Evolutionary conservation across 768 basidiomycete genomes (phyloP).

Genomic region (Sarcodon sp.): DNA sequence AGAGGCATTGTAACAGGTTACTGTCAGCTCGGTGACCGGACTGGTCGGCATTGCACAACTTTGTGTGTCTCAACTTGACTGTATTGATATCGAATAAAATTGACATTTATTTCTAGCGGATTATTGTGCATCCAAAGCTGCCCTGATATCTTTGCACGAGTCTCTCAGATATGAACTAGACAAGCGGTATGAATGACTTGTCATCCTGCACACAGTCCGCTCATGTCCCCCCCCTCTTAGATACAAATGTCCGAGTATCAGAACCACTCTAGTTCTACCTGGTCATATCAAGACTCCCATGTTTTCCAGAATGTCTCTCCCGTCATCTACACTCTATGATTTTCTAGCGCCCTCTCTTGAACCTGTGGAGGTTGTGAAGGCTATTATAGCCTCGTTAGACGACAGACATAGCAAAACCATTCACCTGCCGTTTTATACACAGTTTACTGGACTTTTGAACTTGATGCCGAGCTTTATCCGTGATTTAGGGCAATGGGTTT

Average conservation of each 20-base stretch:
- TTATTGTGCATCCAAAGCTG: conserved; percentile 89
- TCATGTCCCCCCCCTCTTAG: conserved; percentile 12
- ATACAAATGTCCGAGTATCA: conserved; percentile 63
- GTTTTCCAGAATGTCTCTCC: conserved; percentile 49
- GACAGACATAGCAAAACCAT: conserved; percentile 64
- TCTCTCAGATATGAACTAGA: conserved; percentile 84
- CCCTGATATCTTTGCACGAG: conserved; percentile 69
- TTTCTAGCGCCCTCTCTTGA: conserved; percentile 72
- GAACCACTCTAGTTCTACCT: conserved; percentile 80
- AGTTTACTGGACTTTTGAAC: conserved; percentile 41
- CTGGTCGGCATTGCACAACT: conserved; percentile 52
- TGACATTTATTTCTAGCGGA: conserved; percentile 38
- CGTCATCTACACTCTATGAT: conserved; percentile 34
- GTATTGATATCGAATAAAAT: neutral
- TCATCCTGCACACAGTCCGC: neutral
- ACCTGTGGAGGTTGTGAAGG: conserved; percentile 68
- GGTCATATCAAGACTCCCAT: conserved; percentile 71
- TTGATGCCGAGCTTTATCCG: conserved; percentile 60
- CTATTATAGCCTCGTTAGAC: conserved; percentile 72
- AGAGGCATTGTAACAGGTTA: conserved; percentile 34
- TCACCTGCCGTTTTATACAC: conserved; percentile 58
- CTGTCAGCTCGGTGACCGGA: conserved; percentile 66
- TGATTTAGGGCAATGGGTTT: conserved; percentile 69
- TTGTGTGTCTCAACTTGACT: neutral
- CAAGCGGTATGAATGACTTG: conserved; percentile 32